These are phyloP conservation scores for Phalaenopsis equestris DNA, from an alignment of 106 monocot species.

Conservation along the genomic window DNA sequence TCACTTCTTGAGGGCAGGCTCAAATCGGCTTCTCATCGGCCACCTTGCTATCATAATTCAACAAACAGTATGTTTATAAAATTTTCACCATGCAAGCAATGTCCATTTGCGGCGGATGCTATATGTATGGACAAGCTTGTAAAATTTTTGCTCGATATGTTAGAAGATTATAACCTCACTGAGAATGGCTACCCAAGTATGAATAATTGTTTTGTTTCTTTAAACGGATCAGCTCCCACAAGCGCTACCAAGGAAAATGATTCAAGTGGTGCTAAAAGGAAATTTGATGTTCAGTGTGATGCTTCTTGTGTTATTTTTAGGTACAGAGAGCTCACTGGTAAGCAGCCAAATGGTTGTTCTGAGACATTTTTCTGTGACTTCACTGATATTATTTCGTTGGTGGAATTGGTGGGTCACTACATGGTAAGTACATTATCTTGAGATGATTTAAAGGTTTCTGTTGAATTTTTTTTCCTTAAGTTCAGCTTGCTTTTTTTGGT, in stretches of 20 bases:
- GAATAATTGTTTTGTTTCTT: conserved; percentile 6
- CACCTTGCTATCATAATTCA: conserved; percentile 6
- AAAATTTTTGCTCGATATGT: conserved; percentile 33
- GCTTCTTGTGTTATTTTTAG: conserved; percentile 18
- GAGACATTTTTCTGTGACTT: conserved; percentile 30
- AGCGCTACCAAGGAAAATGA: neutral
- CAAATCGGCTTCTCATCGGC: neutral
- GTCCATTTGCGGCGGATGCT: conserved; percentile 46
- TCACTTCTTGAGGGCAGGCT: conserved; percentile 33
- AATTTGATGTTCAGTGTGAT: conserved; percentile 17
- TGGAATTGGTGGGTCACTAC: conserved; percentile 61
- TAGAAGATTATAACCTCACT: conserved; percentile 27
- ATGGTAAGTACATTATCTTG: conserved; percentile 39
- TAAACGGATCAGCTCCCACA: neutral
- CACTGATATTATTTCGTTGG: conserved; percentile 50
- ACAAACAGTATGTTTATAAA: neutral
- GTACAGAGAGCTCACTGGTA: conserved; percentile 9
- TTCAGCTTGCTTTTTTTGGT: neutral
- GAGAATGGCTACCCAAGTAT: neutral
- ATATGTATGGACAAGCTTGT: conserved; percentile 34
- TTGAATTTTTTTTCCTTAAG: neutral
- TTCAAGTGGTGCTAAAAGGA: neutral
- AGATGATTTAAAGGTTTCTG: neutral
- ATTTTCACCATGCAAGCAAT: conserved; percentile 34
- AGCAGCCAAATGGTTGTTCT: conserved; percentile 8